Conservation (phyloP, 306 rosid genomes). For the Macrotyloma uniflorum region DNA sequence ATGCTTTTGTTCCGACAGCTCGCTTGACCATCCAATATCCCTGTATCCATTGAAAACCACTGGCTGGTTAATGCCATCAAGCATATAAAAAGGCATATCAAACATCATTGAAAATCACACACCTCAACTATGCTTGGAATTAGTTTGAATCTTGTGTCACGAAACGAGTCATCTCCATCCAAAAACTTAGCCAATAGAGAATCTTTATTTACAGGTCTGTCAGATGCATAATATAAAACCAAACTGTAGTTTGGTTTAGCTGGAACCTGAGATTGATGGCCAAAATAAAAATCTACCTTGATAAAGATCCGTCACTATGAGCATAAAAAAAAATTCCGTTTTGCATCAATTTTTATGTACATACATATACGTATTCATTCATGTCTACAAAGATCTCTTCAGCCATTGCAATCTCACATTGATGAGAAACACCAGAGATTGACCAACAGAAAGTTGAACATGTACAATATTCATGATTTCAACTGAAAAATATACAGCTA, state of each 20-base stretch:
- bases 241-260: constrained; percentile 94
- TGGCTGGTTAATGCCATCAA: constrained; percentile 21
- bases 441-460: neutral
- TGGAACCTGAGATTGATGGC: constrained; percentile 68
- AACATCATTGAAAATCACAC: constrained; percentile 35
- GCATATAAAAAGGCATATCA: neutral
- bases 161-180: constrained; percentile 72
- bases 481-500: neutral
- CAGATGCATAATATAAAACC: constrained; percentile 85
- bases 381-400: neutral
- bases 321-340: neutral
- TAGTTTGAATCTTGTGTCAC: constrained; percentile 88
- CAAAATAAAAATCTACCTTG: neutral
- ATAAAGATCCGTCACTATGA: constrained; percentile 14
- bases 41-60: constrained; percentile 51
- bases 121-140: constrained; percentile 98
- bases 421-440: neutral
- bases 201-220: constrained; percentile 67
- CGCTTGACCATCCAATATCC: constrained; percentile 99
- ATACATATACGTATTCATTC: neutral
- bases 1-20: constrained; percentile 99
- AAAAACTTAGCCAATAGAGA: constrained; percentile 82
- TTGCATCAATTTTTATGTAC: neutral
- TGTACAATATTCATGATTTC: neutral
- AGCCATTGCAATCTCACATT: neutral